phyloP scores from a whole-genome alignment of 1,139 yeast species.

The Geotrichum candidum region DNA sequence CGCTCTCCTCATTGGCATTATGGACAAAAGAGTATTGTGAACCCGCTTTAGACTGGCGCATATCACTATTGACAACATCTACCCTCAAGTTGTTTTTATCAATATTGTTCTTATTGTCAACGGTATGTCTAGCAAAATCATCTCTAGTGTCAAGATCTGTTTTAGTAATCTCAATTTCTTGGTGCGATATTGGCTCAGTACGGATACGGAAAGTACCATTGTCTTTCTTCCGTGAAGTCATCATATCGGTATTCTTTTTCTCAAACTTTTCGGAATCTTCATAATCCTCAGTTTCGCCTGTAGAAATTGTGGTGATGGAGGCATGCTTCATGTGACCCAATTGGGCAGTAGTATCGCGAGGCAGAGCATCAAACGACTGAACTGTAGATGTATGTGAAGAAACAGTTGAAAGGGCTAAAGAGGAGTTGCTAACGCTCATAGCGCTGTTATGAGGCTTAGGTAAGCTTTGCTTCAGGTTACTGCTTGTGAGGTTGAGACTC shows the following conservation, averaged over 20 bases:
- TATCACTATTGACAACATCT: neutral
- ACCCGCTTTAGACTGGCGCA: neutral
- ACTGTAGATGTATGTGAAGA: slow-evolving; percentile 16
- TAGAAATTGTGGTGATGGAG: neutral
- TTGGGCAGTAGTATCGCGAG: slow-evolving; percentile 3
- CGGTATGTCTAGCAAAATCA: too few relatives aligned
- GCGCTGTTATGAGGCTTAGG: neutral
- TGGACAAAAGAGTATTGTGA: neutral
- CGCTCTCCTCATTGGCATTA: too few relatives aligned
- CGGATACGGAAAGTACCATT: neutral
- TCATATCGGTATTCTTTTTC: neutral
- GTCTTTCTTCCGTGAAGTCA: slow-evolving; percentile 2
- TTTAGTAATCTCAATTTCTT: slow-evolving; percentile 1
- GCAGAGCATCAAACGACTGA: neutral
- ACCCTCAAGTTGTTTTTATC: too few relatives aligned
- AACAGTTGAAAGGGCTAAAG: slow-evolving; percentile 14
- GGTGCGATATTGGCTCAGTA: slow-evolving; percentile 7
- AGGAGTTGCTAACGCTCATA: neutral
- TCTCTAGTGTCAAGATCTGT: neutral
- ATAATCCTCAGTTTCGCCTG: neutral
- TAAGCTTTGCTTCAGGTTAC: neutral
- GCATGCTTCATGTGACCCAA: slow-evolving; percentile 5
- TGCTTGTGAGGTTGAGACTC: neutral
- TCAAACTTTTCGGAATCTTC: neutral
- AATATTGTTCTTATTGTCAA: too few relatives aligned